phyloP scores from a whole-genome alignment of 345 rosid genomes.

The Camelina hispida region DNA sequence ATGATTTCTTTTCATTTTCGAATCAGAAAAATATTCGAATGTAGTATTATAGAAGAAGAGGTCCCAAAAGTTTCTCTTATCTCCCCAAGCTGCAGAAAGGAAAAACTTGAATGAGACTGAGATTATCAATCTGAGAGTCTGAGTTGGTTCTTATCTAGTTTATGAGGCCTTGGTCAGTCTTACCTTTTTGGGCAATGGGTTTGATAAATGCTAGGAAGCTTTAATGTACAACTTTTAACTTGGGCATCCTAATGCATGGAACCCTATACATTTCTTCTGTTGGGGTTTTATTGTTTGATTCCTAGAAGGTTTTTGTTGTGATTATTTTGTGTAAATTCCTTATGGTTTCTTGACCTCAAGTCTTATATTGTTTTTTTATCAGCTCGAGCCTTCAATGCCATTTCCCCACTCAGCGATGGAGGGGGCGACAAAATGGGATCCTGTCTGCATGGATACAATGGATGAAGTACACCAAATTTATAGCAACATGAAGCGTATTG shows the following conservation, averaged over 20 bases:
- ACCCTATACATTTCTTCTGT: background rate
- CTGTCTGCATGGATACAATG: slow-evolving; percentile 58
- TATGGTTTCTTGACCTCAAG: slow-evolving; percentile 11
- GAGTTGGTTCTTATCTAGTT: slow-evolving; percentile 37
- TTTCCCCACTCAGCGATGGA: slow-evolving; percentile 81
- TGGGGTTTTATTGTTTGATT: background rate
- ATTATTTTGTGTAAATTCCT: background rate
- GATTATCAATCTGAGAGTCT: slow-evolving; percentile 8
- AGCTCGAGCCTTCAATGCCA: slow-evolving; percentile 77
- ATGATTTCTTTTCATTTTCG: background rate
- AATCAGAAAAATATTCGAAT: background rate
- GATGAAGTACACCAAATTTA: slow-evolving; percentile 64
- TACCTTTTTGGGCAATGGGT: slow-evolving; percentile 28
- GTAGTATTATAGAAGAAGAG: background rate
- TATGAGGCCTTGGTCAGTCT: slow-evolving; percentile 14
- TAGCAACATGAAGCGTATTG: slow-evolving; percentile 59
- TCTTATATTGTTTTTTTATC: slow-evolving; percentile 27
- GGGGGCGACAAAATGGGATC: slow-evolving; percentile 94
- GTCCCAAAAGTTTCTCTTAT: background rate
- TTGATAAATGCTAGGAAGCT: background rate
- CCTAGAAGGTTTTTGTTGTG: background rate
- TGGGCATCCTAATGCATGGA: background rate
- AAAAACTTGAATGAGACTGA: slow-evolving; percentile 51
- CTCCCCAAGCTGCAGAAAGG: slow-evolving; percentile 48
- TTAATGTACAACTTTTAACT: slow-evolving; percentile 4